Base-by-base conservation (phyloP, 2,329 filamentous ascomycete genomes). In the Pseudocercospora ulei region DNA sequence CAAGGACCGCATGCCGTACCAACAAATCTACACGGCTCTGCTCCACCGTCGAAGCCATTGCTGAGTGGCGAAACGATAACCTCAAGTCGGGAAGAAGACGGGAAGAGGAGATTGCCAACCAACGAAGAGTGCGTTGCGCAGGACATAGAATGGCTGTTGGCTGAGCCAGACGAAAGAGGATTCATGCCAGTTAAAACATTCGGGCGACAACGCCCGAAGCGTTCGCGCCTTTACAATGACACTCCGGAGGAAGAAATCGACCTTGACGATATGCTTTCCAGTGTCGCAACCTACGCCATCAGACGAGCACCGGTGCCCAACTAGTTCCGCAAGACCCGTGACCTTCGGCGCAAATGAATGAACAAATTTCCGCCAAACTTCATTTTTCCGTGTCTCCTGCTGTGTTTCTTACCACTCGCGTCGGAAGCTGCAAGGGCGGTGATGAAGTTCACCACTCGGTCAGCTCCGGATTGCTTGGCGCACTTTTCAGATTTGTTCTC, bases 231-330 rank as follows among this genome's bases (percentile, higher is more conserved):
- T n/a, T n/a, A 14, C 14, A 14, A 35, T 1, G 14, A 34, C 6
- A 23, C 13, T 9, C 18, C 14, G 3, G 27, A 38, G 16, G 23
- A 23, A 7, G 53, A 53, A 12, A 43, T 55, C 19, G 55, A 58
- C 30, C 35, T 57, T 7, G 55, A 58, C 30, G 53, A 58, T 29
- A 36, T 58, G 17, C 37, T 56, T 7, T 47, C 47, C 25, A 53
- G 48, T 18, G 52, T 58, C 24, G 51, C 48, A 3, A 34, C 43
- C 9, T 50, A 51, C 34, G 52, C 29, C 16, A 18, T n/a, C 30
- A 33, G 16, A 33, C 17, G 14, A 33, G 30, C 30, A 33, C 23
- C 17, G 19, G n/a, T 13, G 18, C 18, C 19, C 20, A 33, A 19
- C n/a, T n/a, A n/a, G 14, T 11, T 9, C 12, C 18, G 7, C 6